Conservation (phyloP, 352 stramenopile species). For the Thalassiosira livingstoniorum region DNA sequence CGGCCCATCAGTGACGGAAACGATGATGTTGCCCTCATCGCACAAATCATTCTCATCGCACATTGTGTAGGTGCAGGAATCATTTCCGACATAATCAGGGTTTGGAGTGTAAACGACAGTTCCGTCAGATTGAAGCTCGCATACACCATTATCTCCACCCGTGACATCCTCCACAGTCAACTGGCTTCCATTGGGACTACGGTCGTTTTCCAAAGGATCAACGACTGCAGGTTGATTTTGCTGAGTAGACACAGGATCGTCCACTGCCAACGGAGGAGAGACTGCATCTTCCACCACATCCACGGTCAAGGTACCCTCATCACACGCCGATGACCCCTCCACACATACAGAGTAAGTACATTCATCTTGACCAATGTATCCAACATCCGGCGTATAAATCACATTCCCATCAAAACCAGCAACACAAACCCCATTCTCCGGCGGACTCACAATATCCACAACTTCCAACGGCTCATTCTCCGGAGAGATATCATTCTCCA, state of each 20-base stretch:
- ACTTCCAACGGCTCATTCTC: background rate
- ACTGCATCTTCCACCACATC: slow-evolving; percentile 7
- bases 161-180: background rate
- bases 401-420: slow-evolving; percentile 36
- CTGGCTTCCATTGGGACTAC: background rate
- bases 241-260: slow-evolving; percentile 4
- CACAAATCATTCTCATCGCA: slow-evolving; percentile 30
- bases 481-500: slow-evolving; percentile 31
- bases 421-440: slow-evolving; percentile 23
- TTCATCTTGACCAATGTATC: slow-evolving; percentile 29
- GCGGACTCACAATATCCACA: slow-evolving; percentile 4
- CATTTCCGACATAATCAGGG: background rate
- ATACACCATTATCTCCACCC: slow-evolving; percentile 13
- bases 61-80: slow-evolving; percentile 1
- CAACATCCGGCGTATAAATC: slow-evolving; percentile 38
- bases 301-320: background rate
- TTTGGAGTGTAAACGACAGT: slow-evolving; percentile 7
- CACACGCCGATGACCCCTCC: too few relatives aligned
- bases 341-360: slow-evolving; percentile 44
- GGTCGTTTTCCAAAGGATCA: background rate
- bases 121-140: slow-evolving; percentile 11
- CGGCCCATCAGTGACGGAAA: slow-evolving; percentile 21
- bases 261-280: slow-evolving; percentile 8
- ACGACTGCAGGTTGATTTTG: background rate
- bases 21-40: slow-evolving; percentile 28